Evolutionary conservation across 306 rosid species (phyloP).

Genomic region (Castanea mollissima): DNA sequence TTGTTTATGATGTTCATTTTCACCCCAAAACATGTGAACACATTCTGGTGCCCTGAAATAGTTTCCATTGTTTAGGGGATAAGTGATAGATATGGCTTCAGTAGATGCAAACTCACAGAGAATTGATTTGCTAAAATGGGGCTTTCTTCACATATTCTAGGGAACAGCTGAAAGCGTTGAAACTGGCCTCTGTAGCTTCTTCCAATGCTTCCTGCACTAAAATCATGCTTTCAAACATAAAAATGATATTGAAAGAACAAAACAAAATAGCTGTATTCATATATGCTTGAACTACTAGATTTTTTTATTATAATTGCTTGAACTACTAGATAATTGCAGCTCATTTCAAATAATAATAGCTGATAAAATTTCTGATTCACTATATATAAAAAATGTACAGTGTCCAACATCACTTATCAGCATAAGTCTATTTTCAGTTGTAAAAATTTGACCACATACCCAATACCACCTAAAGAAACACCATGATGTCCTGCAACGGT

Average conservation of each 20-base stretch:
- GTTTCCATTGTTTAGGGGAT: not conserved
- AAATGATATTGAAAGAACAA: not conserved
- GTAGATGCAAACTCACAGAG: constrained; percentile 60
- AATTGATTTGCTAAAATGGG: constrained; percentile 89
- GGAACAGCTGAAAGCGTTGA: constrained; percentile 88
- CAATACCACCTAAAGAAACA: constrained; percentile 90
- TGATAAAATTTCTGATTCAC: not conserved
- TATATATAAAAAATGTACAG: constrained; percentile 1
- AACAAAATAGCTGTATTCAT: not conserved
- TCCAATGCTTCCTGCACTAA: constrained; percentile 90
- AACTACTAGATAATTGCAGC: not conserved
- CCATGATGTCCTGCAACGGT: constrained; percentile 57
- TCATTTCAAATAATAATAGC: not conserved
- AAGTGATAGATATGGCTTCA: not conserved
- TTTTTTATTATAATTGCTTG: not conserved
- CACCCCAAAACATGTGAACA: not conserved
- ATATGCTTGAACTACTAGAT: not conserved
- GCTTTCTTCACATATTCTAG: constrained; percentile 64
- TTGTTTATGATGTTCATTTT: not conserved
- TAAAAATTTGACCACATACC: constrained; percentile 45
- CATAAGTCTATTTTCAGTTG: not conserved
- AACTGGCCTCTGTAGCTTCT: constrained; percentile 82
- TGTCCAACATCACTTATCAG: not conserved
- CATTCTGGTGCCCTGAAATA: not conserved
- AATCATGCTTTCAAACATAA: constrained; percentile 18